Evolutionary conservation across 345 rosid genomes (phyloP), one percentile per base, ranked within the genome.

Genomic region (Euphorbia lathyris): DNA sequence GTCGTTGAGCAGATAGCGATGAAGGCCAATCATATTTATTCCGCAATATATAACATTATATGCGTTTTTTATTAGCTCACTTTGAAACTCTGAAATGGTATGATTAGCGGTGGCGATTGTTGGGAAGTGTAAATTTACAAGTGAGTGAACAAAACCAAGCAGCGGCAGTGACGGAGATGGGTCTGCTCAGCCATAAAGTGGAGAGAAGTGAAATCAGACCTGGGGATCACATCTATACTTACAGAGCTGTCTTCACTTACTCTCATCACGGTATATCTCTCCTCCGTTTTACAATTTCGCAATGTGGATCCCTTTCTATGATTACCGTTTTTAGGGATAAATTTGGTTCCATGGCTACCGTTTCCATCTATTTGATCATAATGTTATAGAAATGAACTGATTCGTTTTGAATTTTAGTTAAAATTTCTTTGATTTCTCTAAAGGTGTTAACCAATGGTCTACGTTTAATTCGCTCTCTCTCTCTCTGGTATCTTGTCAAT

Each of bases 191-290:
- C 43, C 85, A 95, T 84, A 86, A 86, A 80, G 82, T 83, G 34
- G 98, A 90, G 76, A 86, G 87, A 72, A 77, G 73, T 77, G 96
- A 86, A 78, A 72, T 95, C 81, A 87, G 78, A 48, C 77, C 98
- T 32, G 99, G 99, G 38, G 97, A 92, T 80, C 98, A 95, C 70
- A 87, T 95, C 83, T 95, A 95, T 84, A 87, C 97, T 82, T 95
- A 95, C 86, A 84, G 97, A 75, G 99, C 96, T 51, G 83, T 95
- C 47, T 95, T 92, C 79, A 70, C 99, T 72, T 92, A 95, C 77
- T 92, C 99, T 78, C 98, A 95, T 75, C 99, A 95, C 40, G 98
- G 99, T 95, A 77, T 27, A 13, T 58, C 60, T 48, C 34, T 61
- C 5, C 42, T 76, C 43, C 9, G 38, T 58, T 63, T 43, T 30